phyloP scores from a whole-genome alignment of 1,139 yeast species.

The Kurtzmaniella natalensis region DNA sequence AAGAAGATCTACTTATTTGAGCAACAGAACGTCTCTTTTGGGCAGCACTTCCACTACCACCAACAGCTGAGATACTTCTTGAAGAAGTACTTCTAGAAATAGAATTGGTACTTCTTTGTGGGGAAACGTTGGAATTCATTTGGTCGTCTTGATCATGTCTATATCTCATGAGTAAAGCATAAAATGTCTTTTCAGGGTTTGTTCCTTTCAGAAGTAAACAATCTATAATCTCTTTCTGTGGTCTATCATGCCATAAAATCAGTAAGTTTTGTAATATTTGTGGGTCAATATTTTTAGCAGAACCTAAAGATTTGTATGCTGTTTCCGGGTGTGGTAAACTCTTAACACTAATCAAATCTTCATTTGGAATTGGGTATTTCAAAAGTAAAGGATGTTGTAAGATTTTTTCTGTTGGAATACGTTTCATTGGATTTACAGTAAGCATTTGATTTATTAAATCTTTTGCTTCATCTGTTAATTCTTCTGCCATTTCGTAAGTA shows the following conservation, averaged over 20 bases:
- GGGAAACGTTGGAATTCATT: slow-evolving; percentile 16
- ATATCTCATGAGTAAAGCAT: slow-evolving; percentile 58
- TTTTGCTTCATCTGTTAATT: slow-evolving; percentile 58
- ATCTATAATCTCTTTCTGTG: slow-evolving; percentile 50
- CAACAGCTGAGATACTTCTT: slow-evolving; percentile 6
- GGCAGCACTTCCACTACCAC: slow-evolving; percentile 24
- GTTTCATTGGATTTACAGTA: slow-evolving; percentile 69
- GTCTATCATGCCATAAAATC: slow-evolving; percentile 71
- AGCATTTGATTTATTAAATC: slow-evolving; percentile 72
- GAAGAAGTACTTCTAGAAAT: slow-evolving; percentile 19
- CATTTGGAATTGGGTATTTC: slow-evolving; percentile 55
- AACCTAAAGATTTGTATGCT: slow-evolving; percentile 46
- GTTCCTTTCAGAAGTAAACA: slow-evolving; percentile 54
- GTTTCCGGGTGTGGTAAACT: slow-evolving; percentile 64
- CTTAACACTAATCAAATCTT: slow-evolving; percentile 46
- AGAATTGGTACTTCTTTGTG: slow-evolving; percentile 15
- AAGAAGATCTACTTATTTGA: slow-evolving; percentile 49
- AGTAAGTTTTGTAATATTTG: slow-evolving; percentile 65
- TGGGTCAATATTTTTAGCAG: slow-evolving; percentile 50
- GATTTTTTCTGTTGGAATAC: slow-evolving; percentile 76
- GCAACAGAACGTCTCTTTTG: slow-evolving; percentile 38
- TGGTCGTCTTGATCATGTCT: slow-evolving; percentile 43
- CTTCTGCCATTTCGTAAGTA: slow-evolving; percentile 66
- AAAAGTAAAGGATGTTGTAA: slow-evolving; percentile 69
- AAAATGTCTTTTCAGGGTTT: slow-evolving; percentile 72